These are phyloP conservation scores for Yamagishiella unicocca DNA, from an alignment of 139 green algal genomes.

Conservation along the genomic window DNA sequence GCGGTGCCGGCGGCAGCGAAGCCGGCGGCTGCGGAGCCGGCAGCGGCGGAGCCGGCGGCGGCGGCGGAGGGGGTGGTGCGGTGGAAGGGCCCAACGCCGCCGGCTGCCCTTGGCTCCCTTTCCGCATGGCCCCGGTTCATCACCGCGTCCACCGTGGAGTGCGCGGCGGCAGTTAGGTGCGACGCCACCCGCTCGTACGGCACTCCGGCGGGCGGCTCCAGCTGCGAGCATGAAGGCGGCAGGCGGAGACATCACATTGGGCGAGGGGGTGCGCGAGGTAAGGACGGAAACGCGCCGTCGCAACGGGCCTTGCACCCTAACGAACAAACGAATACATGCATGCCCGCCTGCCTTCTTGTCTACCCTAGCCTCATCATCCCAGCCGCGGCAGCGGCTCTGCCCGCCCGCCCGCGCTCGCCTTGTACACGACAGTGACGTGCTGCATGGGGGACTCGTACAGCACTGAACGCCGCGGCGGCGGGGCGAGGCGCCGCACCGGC, in stretches of 20 bases:
- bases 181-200: neutral
- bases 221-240: no score
- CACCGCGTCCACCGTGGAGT: neutral
- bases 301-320: no score
- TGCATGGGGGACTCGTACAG: constrained; percentile 23
- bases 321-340: no score
- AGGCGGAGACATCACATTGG: no score
- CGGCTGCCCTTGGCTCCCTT: neutral
- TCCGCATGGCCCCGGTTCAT: neutral
- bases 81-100: neutral
- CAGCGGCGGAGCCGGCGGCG: neutral
- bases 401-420: no score
- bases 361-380: no score
- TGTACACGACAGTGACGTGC: neutral
- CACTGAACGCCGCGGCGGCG: neutral
- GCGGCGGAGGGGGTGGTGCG: neutral
- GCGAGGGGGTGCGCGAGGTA: no score
- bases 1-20: neutral
- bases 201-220: neutral
- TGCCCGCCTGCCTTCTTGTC: no score
- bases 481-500: neutral
- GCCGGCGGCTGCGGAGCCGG: neutral
- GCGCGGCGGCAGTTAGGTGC: neutral
- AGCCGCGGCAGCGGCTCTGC: no score
- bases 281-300: no score